Percentiles rank a stretch among this genome's conserved stretches.
Evolutionary conservation across 192 early-diverging fungal species (phyloP).

Genomic region (Coemansia sp.): DNA sequence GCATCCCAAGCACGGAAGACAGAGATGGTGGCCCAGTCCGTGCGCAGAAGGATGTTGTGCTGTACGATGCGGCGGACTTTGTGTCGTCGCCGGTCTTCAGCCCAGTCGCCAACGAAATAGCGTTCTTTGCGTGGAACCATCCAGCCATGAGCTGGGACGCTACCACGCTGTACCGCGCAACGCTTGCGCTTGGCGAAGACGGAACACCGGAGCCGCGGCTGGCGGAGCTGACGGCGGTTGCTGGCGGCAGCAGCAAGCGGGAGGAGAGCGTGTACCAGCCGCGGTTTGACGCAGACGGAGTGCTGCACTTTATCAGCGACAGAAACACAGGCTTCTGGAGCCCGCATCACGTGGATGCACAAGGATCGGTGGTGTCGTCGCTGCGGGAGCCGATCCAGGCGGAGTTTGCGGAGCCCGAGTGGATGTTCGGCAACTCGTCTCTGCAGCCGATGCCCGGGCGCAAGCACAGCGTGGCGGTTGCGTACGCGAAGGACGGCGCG

Average conservation of each 20-base stretch:
- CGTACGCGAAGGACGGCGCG: slow-evolving; percentile 17
- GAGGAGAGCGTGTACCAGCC: slow-evolving; percentile 64
- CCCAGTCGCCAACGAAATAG: slow-evolving; percentile 50
- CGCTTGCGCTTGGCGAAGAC: slow-evolving; percentile 13
- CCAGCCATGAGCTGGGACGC: slow-evolving; percentile 82
- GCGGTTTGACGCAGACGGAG: slow-evolving; percentile 57
- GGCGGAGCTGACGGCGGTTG: slow-evolving; percentile 18
- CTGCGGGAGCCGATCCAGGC: slow-evolving; percentile 56
- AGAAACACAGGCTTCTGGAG: slow-evolving; percentile 71
- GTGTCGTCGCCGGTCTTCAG: slow-evolving; percentile 66
- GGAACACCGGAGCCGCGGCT: slow-evolving; percentile 6
- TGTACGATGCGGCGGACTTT: slow-evolving; percentile 66
- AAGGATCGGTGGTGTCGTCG: slow-evolving; percentile 36
- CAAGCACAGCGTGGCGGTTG: slow-evolving; percentile 22
- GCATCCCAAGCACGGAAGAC: slow-evolving; percentile 17
- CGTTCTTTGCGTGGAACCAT: slow-evolving; percentile 71
- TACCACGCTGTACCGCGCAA: slow-evolving; percentile 59
- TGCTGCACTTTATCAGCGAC: slow-evolving; percentile 68
- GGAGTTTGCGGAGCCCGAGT: slow-evolving; percentile 68
- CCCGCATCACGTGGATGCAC: slow-evolving; percentile 56
- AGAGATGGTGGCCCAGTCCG: not conserved
- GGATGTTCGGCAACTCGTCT: slow-evolving; percentile 53
- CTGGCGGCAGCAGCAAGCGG: slow-evolving; percentile 27
- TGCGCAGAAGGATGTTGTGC: slow-evolving; percentile 32
- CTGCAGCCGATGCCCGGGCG: slow-evolving; percentile 36